A percentile compares a stretch with the other conserved stretches of the same genome.
Evolutionary conservation across 768 basidiomycete species (phyloP).

Genomic region (Boletellus ananiceps): DNA sequence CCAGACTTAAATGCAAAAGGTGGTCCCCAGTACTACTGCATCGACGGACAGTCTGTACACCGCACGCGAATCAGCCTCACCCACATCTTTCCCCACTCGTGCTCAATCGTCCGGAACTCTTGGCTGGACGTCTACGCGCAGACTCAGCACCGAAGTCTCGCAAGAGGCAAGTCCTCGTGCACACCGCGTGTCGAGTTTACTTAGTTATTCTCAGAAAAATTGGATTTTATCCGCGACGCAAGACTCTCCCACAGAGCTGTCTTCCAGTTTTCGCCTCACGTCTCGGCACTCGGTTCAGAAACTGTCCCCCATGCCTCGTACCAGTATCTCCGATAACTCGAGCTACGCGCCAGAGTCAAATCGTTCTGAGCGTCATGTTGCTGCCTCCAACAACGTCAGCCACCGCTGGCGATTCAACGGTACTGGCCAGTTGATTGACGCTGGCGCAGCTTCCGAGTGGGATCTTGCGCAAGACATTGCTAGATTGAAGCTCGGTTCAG

Average conservation of each 20-base stretch:
- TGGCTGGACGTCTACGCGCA: slow-evolving; percentile 47
- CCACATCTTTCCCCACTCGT: slow-evolving; percentile 29
- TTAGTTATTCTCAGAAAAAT: slow-evolving; percentile 34
- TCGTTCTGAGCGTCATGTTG: slow-evolving; percentile 38
- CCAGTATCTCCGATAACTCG: slow-evolving; percentile 26
- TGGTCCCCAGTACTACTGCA: slow-evolving; percentile 55
- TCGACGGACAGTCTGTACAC: slow-evolving; percentile 31
- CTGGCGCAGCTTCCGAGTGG: slow-evolving; percentile 56
- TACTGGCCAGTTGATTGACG: slow-evolving; percentile 58
- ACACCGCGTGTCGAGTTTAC: slow-evolving; percentile 22
- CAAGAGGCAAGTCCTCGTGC: slow-evolving; percentile 42
- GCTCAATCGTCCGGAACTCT: slow-evolving; percentile 32
- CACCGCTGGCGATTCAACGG: slow-evolving; percentile 62
- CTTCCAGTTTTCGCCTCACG: slow-evolving; percentile 28
- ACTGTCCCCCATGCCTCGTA: slow-evolving; percentile 45
- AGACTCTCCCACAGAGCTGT: slow-evolving; percentile 35
- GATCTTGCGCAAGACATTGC: slow-evolving; percentile 70
- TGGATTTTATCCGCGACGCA: slow-evolving; percentile 43
- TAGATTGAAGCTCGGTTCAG: slow-evolving; percentile 62
- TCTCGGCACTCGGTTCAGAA: slow-evolving; percentile 37
- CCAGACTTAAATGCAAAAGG: slow-evolving; percentile 65
- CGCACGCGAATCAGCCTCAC: slow-evolving; percentile 35
- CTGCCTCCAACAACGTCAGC: slow-evolving; percentile 33
- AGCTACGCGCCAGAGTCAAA: slow-evolving; percentile 20
- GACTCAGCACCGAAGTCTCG: slow-evolving; percentile 31